Evolutionary conservation across 768 basidiomycete genomes (phyloP), one percentile per base, ranked within the genome.

Genomic region (Boletellus ananiceps): DNA sequence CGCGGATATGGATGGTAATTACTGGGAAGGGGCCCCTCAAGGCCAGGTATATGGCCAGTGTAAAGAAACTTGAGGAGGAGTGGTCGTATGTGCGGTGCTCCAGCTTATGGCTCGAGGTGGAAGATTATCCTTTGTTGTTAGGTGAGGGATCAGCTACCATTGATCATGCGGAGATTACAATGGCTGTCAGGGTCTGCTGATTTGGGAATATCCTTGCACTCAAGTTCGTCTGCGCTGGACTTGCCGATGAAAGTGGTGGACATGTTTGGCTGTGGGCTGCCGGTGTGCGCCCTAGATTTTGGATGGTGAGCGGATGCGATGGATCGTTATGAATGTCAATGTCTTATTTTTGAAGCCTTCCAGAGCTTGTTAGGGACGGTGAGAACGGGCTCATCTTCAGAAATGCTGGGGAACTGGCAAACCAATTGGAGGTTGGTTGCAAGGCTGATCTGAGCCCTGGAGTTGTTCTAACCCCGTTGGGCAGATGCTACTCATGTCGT

Each of bases 221-320:
- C 83, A 5, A 94, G 91, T 65, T 92, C 91, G 0, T 94, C 91
- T 2, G 87, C 80, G 1, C 70, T 93, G 49, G 96, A 99, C 68
- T 72, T 99, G 47, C 96, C 96, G 3, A 99, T 99, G 96, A 99
- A 99, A 68, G 83, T 99, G 5, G 93, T 99, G 7, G 96, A 99
- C 66, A 97, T 98, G 95, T 97, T 98, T 71, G 96, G 96, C 4
- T 97, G 94, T 58, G 86, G 86, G 5, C 73, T 98, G 48, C 95
- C 95, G 0, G 96, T 97, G 8, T 88, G 94, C 53, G 94, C 96
- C 0, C 75, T 93, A 3, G 76, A 84, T 42, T 99, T 95, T 62
- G 70, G 75, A 36, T 95, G 91, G 93, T 94, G 53, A n/a, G 80
- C 57, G 12, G 25, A 27, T 50, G 14, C 25, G 42, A 18, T n/a